These are phyloP conservation scores for Extremus antarcticus DNA, from an alignment of 495 filamentous ascomycete species.

Conservation along the genomic window DNA sequence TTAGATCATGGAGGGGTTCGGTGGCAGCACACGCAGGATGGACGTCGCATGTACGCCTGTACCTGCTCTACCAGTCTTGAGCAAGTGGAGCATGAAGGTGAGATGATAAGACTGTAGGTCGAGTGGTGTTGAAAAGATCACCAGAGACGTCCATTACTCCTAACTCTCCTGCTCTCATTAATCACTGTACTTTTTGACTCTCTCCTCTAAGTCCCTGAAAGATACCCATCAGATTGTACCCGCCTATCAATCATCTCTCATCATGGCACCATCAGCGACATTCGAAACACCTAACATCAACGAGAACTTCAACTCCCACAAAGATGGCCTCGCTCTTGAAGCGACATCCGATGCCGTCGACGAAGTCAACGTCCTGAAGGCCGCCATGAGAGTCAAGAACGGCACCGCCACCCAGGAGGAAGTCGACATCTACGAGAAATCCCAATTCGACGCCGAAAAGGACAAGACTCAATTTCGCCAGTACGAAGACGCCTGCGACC, in stretches of 20 bases:
- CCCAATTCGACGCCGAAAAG: slow-evolving; percentile 62
- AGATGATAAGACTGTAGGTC: background rate
- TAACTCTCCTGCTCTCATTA: background rate
- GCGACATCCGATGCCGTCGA: slow-evolving; percentile 70
- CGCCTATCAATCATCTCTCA: background rate
- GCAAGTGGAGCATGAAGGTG: background rate
- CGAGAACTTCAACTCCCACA: slow-evolving; percentile 27
- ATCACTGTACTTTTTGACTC: background rate
- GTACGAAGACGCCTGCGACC: slow-evolving; percentile 65
- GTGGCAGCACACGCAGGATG: background rate
- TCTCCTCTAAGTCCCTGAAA: background rate
- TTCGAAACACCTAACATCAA: slow-evolving; percentile 25
- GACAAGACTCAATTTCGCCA: slow-evolving; percentile 75
- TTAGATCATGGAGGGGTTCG: background rate
- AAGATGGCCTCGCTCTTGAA: slow-evolving; percentile 66
- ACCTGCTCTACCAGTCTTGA: background rate
- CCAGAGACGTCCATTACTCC: background rate
- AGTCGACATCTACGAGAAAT: slow-evolving; percentile 47
- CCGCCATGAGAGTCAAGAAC: slow-evolving; percentile 35
- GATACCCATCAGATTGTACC: background rate
- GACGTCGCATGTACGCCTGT: background rate
- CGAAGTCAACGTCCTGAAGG: slow-evolving; percentile 67
- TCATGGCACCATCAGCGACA: slow-evolving; percentile 29
- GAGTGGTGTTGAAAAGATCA: background rate
- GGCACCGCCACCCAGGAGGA: slow-evolving; percentile 32